Conservation (phyloP, 805 yeast genomes). For the Zygotorulaspora sp. region DNA sequence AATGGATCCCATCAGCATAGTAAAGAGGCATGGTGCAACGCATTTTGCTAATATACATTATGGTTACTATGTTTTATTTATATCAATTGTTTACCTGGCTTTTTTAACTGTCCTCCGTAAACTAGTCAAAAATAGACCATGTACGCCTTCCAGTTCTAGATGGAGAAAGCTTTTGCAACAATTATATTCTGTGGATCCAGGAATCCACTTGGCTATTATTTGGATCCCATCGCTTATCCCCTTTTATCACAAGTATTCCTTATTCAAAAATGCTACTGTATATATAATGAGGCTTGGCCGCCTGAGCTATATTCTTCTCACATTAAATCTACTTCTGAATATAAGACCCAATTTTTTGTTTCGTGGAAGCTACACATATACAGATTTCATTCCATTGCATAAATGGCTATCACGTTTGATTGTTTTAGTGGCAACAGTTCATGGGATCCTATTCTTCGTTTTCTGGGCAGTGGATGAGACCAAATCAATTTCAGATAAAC, state of each 20-base stretch:
- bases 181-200: constrained; percentile 37
- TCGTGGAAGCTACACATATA: constrained; percentile 42
- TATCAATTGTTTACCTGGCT: constrained; percentile 41
- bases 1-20: background rate
- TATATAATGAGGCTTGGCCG: constrained; percentile 58
- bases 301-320: constrained; percentile 52
- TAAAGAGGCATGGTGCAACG: constrained; percentile 46
- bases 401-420: constrained; percentile 68
- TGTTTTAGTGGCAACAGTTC: constrained; percentile 43
- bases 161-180: constrained; percentile 31
- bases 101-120: constrained; percentile 36
- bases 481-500: constrained; percentile 35
- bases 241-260: constrained; percentile 32
- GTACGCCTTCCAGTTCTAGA: constrained; percentile 39
- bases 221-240: constrained; percentile 35
- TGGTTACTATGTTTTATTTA: constrained; percentile 49
- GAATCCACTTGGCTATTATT: constrained; percentile 36
- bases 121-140: constrained; percentile 38
- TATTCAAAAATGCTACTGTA: constrained; percentile 24
- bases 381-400: constrained; percentile 54
- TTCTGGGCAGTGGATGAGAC: constrained; percentile 45
- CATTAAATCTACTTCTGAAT: constrained; percentile 52
- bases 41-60: constrained; percentile 57
- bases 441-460: constrained; percentile 48
- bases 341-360: constrained; percentile 52